These are phyloP conservation scores for Suhomyces wounanorum DNA, from an alignment of 1,139 yeast genomes.

Conservation along the genomic window DNA sequence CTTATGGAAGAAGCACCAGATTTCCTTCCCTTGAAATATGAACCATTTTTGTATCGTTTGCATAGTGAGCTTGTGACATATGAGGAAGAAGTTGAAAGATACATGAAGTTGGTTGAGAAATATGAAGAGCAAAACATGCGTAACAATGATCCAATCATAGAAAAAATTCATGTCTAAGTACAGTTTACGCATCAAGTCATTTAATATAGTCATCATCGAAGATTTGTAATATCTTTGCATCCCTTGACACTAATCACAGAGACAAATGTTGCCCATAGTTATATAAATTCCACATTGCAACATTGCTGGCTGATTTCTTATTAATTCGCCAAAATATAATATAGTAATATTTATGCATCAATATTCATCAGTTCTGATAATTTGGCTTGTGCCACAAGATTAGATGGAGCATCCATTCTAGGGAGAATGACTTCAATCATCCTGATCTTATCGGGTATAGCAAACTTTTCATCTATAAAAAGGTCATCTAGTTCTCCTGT, in stretches of 20 bases:
- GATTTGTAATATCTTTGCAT: background rate
- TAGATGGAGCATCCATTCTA: slow-evolving; percentile 40
- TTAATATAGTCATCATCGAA: background rate
- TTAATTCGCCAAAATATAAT: background rate
- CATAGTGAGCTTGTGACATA: slow-evolving; percentile 28
- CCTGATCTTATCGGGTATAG: slow-evolving; percentile 33
- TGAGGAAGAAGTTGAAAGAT: slow-evolving; percentile 28
- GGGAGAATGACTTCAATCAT: slow-evolving; percentile 39
- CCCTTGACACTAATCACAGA: background rate
- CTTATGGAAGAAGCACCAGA: slow-evolving; percentile 28
- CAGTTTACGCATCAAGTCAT: background rate
- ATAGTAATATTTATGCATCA: background rate
- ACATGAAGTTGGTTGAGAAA: slow-evolving; percentile 19
- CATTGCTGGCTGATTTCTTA: background rate
- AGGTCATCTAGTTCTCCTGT: slow-evolving; percentile 30
- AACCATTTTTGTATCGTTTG: slow-evolving; percentile 36
- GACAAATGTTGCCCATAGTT: background rate
- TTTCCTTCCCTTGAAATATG: slow-evolving; percentile 37
- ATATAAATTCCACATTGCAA: background rate
- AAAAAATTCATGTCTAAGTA: background rate
- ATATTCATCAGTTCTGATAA: slow-evolving; percentile 55
- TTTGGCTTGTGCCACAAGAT: slow-evolving; percentile 65
- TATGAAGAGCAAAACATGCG: slow-evolving; percentile 9
- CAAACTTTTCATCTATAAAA: slow-evolving; percentile 30
- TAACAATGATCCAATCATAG: slow-evolving; percentile 4